Percentiles rank a stretch among this genome's conserved stretches.
These are phyloP conservation scores for Ustilago loliicola DNA, from an alignment of 1,284 basidiomycete species.

Conservation along the genomic window DNA sequence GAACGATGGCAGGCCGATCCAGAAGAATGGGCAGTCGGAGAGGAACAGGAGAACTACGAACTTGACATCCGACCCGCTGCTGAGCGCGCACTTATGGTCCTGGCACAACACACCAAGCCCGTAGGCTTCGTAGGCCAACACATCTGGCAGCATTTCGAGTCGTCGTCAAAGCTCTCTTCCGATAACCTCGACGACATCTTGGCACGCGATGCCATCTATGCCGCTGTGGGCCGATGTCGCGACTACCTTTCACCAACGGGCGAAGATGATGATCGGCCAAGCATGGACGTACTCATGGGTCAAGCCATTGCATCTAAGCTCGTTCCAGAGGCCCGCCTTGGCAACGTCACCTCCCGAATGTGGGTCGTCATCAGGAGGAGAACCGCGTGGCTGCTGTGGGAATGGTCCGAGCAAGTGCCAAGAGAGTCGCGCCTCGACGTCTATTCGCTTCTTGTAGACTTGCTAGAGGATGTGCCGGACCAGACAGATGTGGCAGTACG, in stretches of 20 bases:
- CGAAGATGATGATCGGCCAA: constrained; percentile 48
- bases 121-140: constrained; percentile 55
- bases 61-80: constrained; percentile 68
- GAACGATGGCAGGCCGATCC: constrained; percentile 62
- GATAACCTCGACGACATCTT: constrained; percentile 54
- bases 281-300: constrained; percentile 45
- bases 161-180: constrained; percentile 27
- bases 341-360: constrained; percentile 30
- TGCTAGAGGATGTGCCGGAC: constrained; percentile 52
- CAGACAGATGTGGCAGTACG: constrained; percentile 66
- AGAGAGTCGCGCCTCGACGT: constrained; percentile 44
- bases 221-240: constrained; percentile 59
- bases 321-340: constrained; percentile 57
- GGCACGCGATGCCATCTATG: constrained; percentile 65
- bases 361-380: constrained; percentile 65
- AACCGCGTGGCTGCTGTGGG: constrained; percentile 64
- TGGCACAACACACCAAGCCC: constrained; percentile 55
- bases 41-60: constrained; percentile 61
- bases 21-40: constrained; percentile 64
- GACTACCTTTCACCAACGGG: constrained; percentile 51
- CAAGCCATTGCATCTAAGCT: constrained; percentile 56
- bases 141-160: constrained; percentile 60
- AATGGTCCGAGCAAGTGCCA: constrained; percentile 66
- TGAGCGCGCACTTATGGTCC: constrained; percentile 60
- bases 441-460: constrained; percentile 60